Base-by-base conservation (phyloP, 2,329 filamentous ascomycete species). In the Nothophoma quercina region DNA sequence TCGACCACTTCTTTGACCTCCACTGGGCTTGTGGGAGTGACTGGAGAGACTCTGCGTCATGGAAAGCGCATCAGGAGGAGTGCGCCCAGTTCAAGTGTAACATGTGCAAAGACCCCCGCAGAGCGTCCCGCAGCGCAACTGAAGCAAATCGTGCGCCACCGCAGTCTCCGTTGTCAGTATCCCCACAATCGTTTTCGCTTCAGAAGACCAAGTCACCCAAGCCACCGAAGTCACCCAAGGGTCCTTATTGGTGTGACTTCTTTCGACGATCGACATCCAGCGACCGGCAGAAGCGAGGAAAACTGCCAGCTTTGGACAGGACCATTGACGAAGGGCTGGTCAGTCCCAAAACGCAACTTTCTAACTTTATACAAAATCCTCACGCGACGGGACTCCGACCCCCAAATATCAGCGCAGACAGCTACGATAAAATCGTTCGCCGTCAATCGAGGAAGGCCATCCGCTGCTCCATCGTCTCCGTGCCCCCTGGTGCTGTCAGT, bases 1-100 rank as follows among this genome's bases (percentile, higher is more conserved):
- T 53, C 10, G 28, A 53, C 6, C 32, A 43, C 9, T 53, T 53
- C 43, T 53, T 53, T 18, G 16, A 18, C 8, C 22, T 43, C 2
- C 23, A 48, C 13, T 28, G 21, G 9, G 39, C 50, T 3, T 18
- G 43, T 29, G 50, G 38, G 9, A 53, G 50, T 35, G 44, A 21
- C 26, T 53, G 50, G 50, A 42, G 30, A 18, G 39, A 53, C 34
- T 48, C 50, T 1, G 16, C 9, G 29, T 39, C n/a, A 16, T 53
- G 50, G 50, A 28, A 48, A 23, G n/a, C 7, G 8, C 50, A 53
- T 33, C 7, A 32, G 18, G 15, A 16, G 18, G 13, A 38, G 15
- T 47, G 28, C 22, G 12, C n/a, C 12, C 15, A 9, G 2, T 8
- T 13, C 6, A 21, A 36, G 21, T 45, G 48, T 9, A 5, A 10